Conservation (phyloP, 345 rosid genomes). For the Sonneratia alba region DNA sequence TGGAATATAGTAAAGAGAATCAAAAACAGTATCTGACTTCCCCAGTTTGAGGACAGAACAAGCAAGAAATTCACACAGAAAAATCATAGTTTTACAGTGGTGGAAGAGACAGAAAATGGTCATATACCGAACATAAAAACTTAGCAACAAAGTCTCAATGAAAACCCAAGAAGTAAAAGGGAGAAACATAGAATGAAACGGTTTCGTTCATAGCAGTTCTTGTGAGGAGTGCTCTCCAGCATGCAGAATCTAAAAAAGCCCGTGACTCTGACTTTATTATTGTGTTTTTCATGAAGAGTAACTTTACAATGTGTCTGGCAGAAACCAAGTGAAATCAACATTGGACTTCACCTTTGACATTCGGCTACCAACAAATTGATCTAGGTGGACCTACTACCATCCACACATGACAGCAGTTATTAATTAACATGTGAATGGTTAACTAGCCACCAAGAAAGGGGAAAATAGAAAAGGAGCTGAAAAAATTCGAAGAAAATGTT, state of each 20-base stretch:
- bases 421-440: background rate
- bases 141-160: background rate
- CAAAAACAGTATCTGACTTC: background rate
- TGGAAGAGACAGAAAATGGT: background rate
- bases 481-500: background rate
- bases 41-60: background rate
- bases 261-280: background rate
- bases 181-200: background rate
- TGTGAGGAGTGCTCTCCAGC: background rate
- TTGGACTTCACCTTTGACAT: background rate
- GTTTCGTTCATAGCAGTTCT: background rate
- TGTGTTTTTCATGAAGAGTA: background rate
- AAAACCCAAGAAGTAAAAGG: background rate
- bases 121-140: background rate
- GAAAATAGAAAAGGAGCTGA: background rate
- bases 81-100: background rate
- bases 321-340: background rate
- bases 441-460: background rate
- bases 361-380: background rate
- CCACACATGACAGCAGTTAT: background rate
- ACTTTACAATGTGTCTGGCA: background rate
- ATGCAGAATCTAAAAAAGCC: background rate
- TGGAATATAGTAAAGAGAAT: conserved; percentile 16
- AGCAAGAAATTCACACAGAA: background rate
- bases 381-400: conserved; percentile 1